phyloP scores from a whole-genome alignment of 2,329 filamentous ascomycete species.

The Xylariaceae sp. region DNA sequence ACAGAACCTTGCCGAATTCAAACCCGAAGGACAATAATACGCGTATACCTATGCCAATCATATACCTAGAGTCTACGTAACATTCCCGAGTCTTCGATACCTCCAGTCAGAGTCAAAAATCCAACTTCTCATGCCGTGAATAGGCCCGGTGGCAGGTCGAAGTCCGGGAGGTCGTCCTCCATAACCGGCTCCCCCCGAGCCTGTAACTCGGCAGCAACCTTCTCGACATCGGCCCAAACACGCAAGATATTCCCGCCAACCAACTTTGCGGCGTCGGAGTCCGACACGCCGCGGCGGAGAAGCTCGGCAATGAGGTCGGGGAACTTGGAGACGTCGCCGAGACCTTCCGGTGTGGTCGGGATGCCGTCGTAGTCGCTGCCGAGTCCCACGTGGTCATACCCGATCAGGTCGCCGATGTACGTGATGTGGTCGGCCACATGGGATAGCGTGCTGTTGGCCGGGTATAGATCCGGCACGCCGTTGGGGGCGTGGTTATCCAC shows the following conservation, averaged over 20 bases:
- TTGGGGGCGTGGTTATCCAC: conserved; percentile 52
- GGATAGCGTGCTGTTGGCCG: conserved; percentile 65
- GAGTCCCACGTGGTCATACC: conserved; percentile 82
- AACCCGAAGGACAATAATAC: background rate
- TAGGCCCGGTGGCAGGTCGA: background rate
- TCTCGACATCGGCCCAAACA: conserved; percentile 78
- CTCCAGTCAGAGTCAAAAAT: background rate
- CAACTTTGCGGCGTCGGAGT: conserved; percentile 68
- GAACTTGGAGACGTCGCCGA: conserved; percentile 83
- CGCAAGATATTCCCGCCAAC: conserved; percentile 77
- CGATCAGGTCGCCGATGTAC: conserved; percentile 77
- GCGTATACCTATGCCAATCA: background rate
- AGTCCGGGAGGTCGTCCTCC: conserved; percentile 47
- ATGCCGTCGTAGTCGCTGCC: conserved; percentile 91
- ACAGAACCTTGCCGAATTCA: background rate
- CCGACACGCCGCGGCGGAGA: conserved; percentile 67
- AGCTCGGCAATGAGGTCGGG: conserved; percentile 74
- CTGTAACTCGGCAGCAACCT: conserved; percentile 64
- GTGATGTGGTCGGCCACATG: conserved; percentile 78
- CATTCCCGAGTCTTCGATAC: background rate
- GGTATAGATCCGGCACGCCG: conserved; percentile 64
- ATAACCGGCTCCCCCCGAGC: conserved; percentile 47
- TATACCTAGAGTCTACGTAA: background rate
- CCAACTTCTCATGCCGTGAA: background rate
- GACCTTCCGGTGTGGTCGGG: conserved; percentile 58